phyloP scores from a whole-genome alignment of 2,329 filamentous ascomycete genomes.

The Anthostomella pinea region DNA sequence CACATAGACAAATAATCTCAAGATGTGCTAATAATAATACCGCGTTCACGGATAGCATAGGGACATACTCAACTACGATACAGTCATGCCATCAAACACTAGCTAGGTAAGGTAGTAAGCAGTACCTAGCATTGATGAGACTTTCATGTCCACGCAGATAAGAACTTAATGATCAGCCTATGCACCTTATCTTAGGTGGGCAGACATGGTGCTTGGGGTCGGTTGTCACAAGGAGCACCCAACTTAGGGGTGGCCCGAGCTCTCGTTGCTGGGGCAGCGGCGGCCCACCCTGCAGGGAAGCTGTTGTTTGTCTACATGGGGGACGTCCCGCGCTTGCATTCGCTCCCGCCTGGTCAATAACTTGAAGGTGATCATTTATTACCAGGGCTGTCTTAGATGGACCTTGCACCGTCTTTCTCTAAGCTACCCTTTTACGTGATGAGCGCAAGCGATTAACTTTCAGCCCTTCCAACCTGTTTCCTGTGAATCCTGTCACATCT shows the following conservation, averaged over 20 bases:
- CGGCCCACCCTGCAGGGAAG: constrained; percentile 22
- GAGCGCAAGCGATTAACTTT: too few relatives aligned
- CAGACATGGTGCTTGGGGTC: too few relatives aligned
- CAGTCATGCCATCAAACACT: too few relatives aligned
- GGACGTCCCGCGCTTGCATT: constrained; percentile 5
- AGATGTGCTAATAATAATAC: background rate
- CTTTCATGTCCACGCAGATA: too few relatives aligned
- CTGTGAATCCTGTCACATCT: constrained; percentile 16
- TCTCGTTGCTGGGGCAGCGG: constrained; percentile 27
- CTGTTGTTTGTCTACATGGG: constrained; percentile 27
- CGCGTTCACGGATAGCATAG: too few relatives aligned
- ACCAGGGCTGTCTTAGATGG: constrained; percentile 13
- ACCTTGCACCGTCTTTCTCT: constrained; percentile 13
- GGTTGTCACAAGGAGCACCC: background rate
- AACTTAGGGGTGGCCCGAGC: constrained; percentile 18
- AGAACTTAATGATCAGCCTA: too few relatives aligned
- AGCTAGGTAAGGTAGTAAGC: too few relatives aligned
- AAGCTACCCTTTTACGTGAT: too few relatives aligned
- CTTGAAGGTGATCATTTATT: constrained; percentile 12
- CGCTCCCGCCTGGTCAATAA: constrained; percentile 1
- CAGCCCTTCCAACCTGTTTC: constrained; percentile 4
- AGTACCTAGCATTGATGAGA: too few relatives aligned
- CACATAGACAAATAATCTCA: constrained; percentile 8
- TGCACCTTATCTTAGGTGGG: too few relatives aligned
- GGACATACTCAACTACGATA: too few relatives aligned